Evolutionary conservation across 306 rosid species (phyloP), one percentile per base, ranked within the genome.

Genomic region (Aeschynomene evenia): DNA sequence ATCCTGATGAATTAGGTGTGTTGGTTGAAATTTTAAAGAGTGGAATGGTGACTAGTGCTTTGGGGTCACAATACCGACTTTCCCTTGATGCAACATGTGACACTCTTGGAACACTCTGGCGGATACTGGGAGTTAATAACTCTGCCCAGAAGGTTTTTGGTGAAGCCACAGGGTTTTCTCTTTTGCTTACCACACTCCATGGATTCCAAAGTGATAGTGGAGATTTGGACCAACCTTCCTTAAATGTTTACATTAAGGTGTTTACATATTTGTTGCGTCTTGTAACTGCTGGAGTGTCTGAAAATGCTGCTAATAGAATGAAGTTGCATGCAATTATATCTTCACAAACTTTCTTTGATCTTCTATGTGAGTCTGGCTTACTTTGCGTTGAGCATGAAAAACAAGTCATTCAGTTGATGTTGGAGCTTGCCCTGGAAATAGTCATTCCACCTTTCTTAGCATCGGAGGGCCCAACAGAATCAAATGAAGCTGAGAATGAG

Each of bases 111-210:
- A 77, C 87, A 68, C 66, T 95, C 64, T 91, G 96, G 95, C 93
- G 97, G 16, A 83, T 91, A 74, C 66, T 95, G 81, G 97, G 91
- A 74, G 89, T 83, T 75, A 95, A 91, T 78, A 78, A 57, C 77
- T 77, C 90, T 46, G 89, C 97, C 37, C 93, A 85, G 82, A 87
- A 89, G 79, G 84, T 89, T 69, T 95, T 95, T 72, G 99, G 99
- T 36, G 99, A 95, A 81, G 89, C 92, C 66, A 95, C 99, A 29
- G 97, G 99, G 50, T 95, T 95, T 80, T 91, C 99, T 78, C 96
- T 95, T 79, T 83, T 95, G 84, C 97, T 95, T 53, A 95, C 99
- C 15, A 83, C 93, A 42, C 96, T 95, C 59, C 96, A 95, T 73
- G 85, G 97, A 58, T 95, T 95, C 87, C 99, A 91, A 89, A 85